A percentile compares a stretch with the other conserved stretches of the same genome.
Conservation (phyloP, 768 basidiomycete genomes). For the Boletus subparvulus region DNA sequence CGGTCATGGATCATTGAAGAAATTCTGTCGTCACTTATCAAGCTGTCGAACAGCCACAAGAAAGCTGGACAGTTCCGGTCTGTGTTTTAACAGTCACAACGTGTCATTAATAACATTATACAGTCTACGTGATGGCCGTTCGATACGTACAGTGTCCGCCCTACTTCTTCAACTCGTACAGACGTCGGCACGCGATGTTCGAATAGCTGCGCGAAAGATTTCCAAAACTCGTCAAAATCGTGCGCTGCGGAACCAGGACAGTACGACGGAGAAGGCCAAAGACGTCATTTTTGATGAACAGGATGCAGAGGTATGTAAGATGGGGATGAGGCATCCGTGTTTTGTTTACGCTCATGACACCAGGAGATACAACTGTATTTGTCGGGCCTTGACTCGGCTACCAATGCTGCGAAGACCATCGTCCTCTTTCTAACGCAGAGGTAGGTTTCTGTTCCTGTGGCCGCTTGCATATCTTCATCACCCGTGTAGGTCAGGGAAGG, state of each 20-base stretch:
- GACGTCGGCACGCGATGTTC: conserved; percentile 88
- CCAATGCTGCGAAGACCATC: conserved; percentile 82
- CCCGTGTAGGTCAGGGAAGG: conserved; percentile 68
- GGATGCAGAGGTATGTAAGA: conserved; percentile 54
- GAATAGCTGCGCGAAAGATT: conserved; percentile 61
- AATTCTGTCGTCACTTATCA: conserved; percentile 85
- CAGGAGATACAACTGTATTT: conserved; percentile 74
- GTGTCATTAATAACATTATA: neutral
- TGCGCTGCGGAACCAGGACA: conserved; percentile 65
- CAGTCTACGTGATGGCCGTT: conserved; percentile 85
- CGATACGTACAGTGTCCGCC: conserved; percentile 92
- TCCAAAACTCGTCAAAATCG: conserved; percentile 62
- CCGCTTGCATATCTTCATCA: neutral
- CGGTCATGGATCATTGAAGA: conserved; percentile 98
- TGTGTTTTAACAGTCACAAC: conserved; percentile 17
- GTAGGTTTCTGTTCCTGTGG: conserved; percentile 27
- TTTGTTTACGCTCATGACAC: conserved; percentile 3
- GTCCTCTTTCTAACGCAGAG: conserved; percentile 72
- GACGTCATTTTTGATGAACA: conserved; percentile 65
- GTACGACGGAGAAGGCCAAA: conserved; percentile 44
- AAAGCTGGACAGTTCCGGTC: conserved; percentile 88
- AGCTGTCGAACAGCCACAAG: conserved; percentile 86
- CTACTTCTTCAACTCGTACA: conserved; percentile 95
- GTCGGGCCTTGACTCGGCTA: conserved; percentile 76
- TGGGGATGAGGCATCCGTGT: neutral